phyloP scores from a whole-genome alignment of 495 filamentous ascomycete species.

The Clavariopsis aquatica region DNA sequence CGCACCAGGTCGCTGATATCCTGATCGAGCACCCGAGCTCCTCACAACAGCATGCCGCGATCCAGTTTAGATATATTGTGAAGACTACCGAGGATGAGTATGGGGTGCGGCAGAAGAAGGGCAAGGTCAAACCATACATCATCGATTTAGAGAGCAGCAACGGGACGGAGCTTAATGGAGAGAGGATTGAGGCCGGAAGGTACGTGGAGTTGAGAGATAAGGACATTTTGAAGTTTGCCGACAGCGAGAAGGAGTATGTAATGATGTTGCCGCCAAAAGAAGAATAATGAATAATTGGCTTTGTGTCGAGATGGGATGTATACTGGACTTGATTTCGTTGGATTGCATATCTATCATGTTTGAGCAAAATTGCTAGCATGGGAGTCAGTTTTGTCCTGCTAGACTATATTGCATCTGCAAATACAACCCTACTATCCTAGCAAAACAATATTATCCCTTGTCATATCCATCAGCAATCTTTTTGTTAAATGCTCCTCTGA shows the following conservation, averaged over 20 bases:
- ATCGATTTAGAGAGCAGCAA: conserved; percentile 95
- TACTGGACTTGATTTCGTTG: too few species aligned
- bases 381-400: too few species aligned
- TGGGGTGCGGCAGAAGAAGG: conserved; percentile 67
- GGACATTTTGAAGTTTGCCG: conserved; percentile 84
- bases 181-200: conserved; percentile 68
- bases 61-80: conserved; percentile 86
- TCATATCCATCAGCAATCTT: too few species aligned
- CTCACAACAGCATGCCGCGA: conserved; percentile 90
- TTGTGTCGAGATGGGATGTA: too few species aligned
- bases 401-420: too few species aligned
- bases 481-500: too few species aligned
- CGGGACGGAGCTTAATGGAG: conserved; percentile 80
- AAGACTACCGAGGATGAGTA: conserved; percentile 71
- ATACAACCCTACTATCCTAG: too few species aligned
- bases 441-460: too few species aligned
- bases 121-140: conserved; percentile 83
- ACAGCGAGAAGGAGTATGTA: conserved; percentile 66
- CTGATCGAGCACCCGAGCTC: conserved; percentile 85
- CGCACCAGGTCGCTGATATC: conserved; percentile 76
- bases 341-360: too few species aligned
- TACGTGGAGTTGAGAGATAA: conserved; percentile 86
- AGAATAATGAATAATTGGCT: not conserved
- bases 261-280: conserved; percentile 46
- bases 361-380: too few species aligned